phyloP scores from a whole-genome alignment of 2,329 filamentous ascomycete species.

The Colletotrichum salicis region DNA sequence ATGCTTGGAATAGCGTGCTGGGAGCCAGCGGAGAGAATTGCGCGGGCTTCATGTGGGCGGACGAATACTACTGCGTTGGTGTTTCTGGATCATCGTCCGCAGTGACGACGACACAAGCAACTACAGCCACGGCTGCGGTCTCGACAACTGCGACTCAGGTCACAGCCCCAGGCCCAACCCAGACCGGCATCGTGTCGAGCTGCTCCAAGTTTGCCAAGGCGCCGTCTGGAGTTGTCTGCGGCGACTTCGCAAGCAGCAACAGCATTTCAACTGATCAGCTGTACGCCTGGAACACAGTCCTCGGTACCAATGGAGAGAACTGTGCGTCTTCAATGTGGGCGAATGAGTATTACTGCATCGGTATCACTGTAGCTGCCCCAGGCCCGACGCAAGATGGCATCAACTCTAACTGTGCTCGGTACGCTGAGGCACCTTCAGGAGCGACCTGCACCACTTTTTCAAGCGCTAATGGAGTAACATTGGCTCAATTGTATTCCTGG shows the following conservation, averaged over 20 bases:
- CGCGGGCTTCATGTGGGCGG: not conserved
- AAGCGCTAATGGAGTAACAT: not conserved
- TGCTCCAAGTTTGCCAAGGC: not conserved
- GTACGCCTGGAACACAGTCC: not conserved
- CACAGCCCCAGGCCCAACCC: not conserved
- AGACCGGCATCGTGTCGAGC: not conserved
- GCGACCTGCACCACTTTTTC: not conserved
- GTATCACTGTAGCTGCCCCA: not conserved
- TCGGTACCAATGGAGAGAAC: not conserved
- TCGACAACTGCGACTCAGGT: not conserved
- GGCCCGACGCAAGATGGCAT: not conserved
- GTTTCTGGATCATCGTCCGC: not conserved
- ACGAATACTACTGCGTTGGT: not conserved
- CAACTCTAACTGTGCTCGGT: not conserved
- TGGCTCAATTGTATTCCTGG: not conserved
- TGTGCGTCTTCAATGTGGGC: not conserved
- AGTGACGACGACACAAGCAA: not conserved
- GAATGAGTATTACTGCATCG: not conserved
- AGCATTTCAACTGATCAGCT: not conserved
- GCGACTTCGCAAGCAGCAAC: not conserved
- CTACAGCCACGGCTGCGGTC: not conserved
- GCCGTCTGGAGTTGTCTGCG: not conserved
- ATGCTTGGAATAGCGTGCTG: not conserved
- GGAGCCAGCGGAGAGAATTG: not conserved
- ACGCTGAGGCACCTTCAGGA: not conserved